A percentile compares a stretch with the other conserved stretches of the same genome.
Conservation (phyloP, 257 asterid genomes). For the Solanum tarijense region DNA sequence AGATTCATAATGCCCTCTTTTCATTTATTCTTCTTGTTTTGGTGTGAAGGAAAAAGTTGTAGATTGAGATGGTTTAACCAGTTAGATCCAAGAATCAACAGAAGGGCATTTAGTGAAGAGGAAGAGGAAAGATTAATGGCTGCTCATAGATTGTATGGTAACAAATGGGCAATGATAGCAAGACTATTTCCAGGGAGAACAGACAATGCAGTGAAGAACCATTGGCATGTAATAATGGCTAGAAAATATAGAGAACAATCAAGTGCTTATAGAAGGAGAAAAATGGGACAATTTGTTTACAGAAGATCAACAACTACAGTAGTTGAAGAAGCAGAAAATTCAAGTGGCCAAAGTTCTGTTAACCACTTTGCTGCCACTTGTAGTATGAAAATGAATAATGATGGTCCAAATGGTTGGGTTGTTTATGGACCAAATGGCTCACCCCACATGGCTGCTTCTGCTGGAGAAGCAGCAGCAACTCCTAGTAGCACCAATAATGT, state of each 20-base stretch:
- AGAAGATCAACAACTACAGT: conserved; percentile 9
- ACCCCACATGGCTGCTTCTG: conserved; percentile 8
- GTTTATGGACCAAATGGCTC: conserved; percentile 19
- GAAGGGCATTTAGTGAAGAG: conserved; percentile 74
- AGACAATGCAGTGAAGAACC: conserved; percentile 87
- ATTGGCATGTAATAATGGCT: conserved; percentile 92
- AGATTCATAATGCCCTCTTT: neutral
- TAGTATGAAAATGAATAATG: neutral
- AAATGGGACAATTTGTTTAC: conserved; percentile 50
- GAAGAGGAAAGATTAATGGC: conserved; percentile 87
- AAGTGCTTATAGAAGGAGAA: conserved; percentile 53
- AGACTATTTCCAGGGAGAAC: conserved; percentile 88
- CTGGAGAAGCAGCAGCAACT: conserved; percentile 7
- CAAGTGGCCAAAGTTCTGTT: neutral
- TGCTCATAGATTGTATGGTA: conserved; percentile 80
- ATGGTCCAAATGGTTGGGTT: conserved; percentile 11
- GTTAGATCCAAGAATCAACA: conserved; percentile 77
- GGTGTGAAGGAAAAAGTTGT: conserved; percentile 56
- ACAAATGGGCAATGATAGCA: conserved; percentile 94
- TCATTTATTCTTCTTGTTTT: neutral
- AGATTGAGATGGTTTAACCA: conserved; percentile 89
- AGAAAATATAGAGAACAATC: conserved; percentile 80
- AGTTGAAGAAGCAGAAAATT: conserved; percentile 12
- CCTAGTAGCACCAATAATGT: neutral
- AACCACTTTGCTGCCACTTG: neutral